These are phyloP conservation scores for Marchantia paleacea DNA, from an alignment of 225 moss, liverwort and hornwort species.

Conservation along the genomic window DNA sequence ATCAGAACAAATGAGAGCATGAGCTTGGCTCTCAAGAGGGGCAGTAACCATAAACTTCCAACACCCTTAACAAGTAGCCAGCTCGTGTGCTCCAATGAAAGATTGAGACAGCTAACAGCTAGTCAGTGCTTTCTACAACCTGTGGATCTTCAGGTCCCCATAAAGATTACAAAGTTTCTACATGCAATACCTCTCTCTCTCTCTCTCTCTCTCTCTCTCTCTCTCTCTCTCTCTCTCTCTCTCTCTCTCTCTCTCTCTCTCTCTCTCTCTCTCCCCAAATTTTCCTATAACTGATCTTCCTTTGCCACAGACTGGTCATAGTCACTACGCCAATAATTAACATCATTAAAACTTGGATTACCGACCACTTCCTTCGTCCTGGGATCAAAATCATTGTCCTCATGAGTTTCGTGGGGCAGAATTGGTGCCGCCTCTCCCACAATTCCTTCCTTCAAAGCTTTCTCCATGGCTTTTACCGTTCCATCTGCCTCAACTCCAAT, in stretches of 20 bases:
- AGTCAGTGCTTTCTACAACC: constrained; percentile 26
- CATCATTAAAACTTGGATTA: constrained; percentile 76
- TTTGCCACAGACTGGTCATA: constrained; percentile 65
- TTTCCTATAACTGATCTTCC: constrained; percentile 55
- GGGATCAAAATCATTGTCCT: constrained; percentile 35
- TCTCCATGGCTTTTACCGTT: constrained; percentile 83
- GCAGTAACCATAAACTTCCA: constrained; percentile 16
- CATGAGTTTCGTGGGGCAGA: constrained; percentile 44
- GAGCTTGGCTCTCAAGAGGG: constrained; percentile 26
- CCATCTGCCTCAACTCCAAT: constrained; percentile 83
- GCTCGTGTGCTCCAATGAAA: constrained; percentile 24
- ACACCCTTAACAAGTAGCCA: constrained; percentile 14
- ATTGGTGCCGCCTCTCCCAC: constrained; percentile 86
- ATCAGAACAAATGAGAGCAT: constrained; percentile 33
- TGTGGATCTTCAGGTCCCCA: constrained; percentile 22
- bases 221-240: constrained; percentile 2
- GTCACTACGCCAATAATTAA: constrained; percentile 88
- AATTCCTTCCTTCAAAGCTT: constrained; percentile 90
- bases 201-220: constrained; percentile 10
- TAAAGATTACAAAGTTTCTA: constrained; percentile 22
- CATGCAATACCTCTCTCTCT: constrained; percentile 17
- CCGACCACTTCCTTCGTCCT: constrained; percentile 47
- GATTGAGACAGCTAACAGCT: constrained; percentile 23
- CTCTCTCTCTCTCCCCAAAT: constrained; percentile 7
- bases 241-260: constrained; percentile 12